Percentiles rank a stretch among this genome's conserved stretches.
Evolutionary conservation across 1,284 basidiomycete species (phyloP).

Genomic region (Pulchroboletus neoregius): DNA sequence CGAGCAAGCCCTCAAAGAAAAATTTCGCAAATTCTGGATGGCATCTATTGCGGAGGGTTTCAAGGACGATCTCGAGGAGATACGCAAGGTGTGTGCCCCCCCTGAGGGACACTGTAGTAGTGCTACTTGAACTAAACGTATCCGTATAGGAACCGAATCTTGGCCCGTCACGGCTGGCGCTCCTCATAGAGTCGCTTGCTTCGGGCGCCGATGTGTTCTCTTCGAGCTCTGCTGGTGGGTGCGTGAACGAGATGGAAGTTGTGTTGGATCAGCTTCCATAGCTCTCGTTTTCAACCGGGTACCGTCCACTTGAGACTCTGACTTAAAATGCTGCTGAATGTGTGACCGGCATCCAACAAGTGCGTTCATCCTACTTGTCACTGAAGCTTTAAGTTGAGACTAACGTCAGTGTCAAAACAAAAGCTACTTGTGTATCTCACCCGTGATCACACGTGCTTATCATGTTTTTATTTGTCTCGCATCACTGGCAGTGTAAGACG

Average conservation of each 20-base stretch:
- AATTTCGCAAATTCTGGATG: conserved; percentile 80
- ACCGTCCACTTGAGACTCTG: background rate
- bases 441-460: background rate
- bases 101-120: background rate
- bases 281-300: background rate
- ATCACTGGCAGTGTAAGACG: background rate
- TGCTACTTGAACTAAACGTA: background rate
- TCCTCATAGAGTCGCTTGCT: conserved; percentile 75
- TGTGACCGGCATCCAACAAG: background rate
- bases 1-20: conserved; percentile 55
- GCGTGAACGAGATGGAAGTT: conserved; percentile 52
- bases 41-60: conserved; percentile 72
- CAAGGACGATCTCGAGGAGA: conserved; percentile 69
- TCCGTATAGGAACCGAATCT: conserved; percentile 63
- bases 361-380: conserved; percentile 3
- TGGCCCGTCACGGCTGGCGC: conserved; percentile 55
- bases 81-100: conserved; percentile 53
- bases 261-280: conserved; percentile 35
- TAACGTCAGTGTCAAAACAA: background rate
- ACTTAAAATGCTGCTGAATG: too few species aligned
- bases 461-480: background rate
- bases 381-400: background rate
- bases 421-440: too few species aligned
- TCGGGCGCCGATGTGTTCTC: conserved; percentile 70
- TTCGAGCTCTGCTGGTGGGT: conserved; percentile 33